Evolutionary conservation across 805 yeast species (phyloP).

Genomic region (Wickerhamiella occidentalis): DNA sequence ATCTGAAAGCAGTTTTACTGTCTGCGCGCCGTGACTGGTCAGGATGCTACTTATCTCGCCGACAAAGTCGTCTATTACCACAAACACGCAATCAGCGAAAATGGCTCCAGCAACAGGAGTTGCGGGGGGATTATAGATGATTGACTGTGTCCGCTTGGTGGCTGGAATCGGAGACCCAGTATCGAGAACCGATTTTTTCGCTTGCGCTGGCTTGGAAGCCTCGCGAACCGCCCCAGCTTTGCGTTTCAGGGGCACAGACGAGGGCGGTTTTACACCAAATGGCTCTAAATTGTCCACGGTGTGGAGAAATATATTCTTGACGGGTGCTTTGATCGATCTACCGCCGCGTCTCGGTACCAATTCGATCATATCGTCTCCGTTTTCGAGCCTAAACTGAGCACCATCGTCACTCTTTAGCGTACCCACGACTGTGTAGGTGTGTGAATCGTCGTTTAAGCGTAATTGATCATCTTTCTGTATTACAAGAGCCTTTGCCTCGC

Average conservation of each 20-base stretch:
- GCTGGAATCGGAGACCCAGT: background rate
- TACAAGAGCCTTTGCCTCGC: background rate
- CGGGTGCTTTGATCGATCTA: background rate
- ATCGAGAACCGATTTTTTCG: background rate
- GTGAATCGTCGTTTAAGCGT: background rate
- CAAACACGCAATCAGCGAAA: background rate
- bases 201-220: background rate
- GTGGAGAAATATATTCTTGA: conserved; percentile 1
- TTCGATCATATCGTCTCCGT: conserved; percentile 3
- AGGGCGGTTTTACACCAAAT: background rate
- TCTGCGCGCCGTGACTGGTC: background rate
- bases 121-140: background rate
- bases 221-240: background rate
- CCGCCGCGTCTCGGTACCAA: conserved; percentile 3
- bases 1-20: background rate
- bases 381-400: background rate
- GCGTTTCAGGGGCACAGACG: background rate
- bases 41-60: background rate
- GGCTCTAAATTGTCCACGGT: background rate
- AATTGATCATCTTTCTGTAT: background rate
- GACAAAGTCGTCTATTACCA: conserved; percentile 2
- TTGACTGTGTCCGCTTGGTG: background rate
- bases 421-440: background rate
- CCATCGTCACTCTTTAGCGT: background rate
- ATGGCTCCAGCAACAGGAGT: background rate